Base-by-base conservation (phyloP, 805 yeast genomes). In the Metschnikowia lachancei region DNA sequence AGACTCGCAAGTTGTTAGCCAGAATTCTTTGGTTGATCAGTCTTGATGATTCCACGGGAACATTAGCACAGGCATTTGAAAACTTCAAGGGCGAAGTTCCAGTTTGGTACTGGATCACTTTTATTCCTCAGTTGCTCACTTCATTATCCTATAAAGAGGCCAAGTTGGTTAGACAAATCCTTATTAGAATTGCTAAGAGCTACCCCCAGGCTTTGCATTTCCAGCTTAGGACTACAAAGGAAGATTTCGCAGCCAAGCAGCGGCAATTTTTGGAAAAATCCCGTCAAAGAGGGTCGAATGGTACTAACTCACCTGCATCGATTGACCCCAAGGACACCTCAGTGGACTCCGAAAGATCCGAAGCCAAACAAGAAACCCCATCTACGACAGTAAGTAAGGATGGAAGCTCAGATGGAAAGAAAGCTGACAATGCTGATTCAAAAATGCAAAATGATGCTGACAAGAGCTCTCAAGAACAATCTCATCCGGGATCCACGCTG, bases 21-120 rank as follows among this genome's bases (percentile, higher is more conserved):
- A 77, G 98, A 45, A 88, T 95, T 41, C 72, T 94, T 44, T 94
- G 99, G 99, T 76, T 94, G 50, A 83, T 94, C 45, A 84, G 96
- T 51, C 73, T 92, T 66, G 98, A 94, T 65, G 97, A 94, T 63
- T 73, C 85, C 1, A 73, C 81, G 4, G 95, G 95, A 1, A 78
- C 90, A 0, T 73, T 94, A 39, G 81, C 95, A 0, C 82, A 82
- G 50, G 96, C 97, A 0, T 92, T 92, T 65, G 96, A 90, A 46
- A 82, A 86, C 41, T 94, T 88, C 64, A 80, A 91, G 52, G 97
- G 98, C 17, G 99, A 95, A 53, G 89, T 89, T 35, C 99, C 99
- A 4, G 96, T 92, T 2, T 94, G 99, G 99, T 92, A 92, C 65
- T 94, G 98, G 98, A 89, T 94, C 37, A 89, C 98, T 0, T 94